Evolutionary conservation across 2,329 filamentous ascomycete genomes (phyloP), one percentile per base, ranked within the genome.

Genomic region (Alternaria postmessia): DNA sequence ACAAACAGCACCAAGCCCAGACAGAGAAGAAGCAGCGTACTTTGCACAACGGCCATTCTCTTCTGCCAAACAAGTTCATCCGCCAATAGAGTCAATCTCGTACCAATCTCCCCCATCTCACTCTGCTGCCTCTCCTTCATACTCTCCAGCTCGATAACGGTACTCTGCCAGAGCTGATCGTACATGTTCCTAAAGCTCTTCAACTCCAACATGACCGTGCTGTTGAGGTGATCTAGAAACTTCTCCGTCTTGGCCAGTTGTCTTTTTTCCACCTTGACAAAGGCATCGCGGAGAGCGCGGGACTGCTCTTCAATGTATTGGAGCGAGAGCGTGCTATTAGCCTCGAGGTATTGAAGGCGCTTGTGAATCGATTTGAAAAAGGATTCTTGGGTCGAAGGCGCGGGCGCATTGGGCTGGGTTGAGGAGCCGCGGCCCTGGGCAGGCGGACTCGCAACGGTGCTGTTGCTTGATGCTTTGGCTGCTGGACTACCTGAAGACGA

Each of bases 311-410:
- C 94, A 61, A 99, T 96, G 74, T 99, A 99, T 72, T 97, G 92
- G 8, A 98, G 83, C 0, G 94, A 97, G 11, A 98, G 84, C 0
- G 94, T 96, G 11, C 94, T 93, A 76, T 98, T 99, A 16, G 92
- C 88, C 78, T 99, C 95, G 7, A 98, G 88, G 69, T 94, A 89
- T 66, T 94, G 92, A 5, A 99, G 85, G 1, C 95, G 91, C 78
- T 98, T 98, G 64, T 94, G 93, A 8, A 98, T 90, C 4, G 93
- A 92, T 77, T 98, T 98, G 85, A 97, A 99, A 79, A 99, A 98
- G 2, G 92, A 95, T 76, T 99, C 95, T 78, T 99, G 95, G 1
- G 96, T 95, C 0, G 94, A 93, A 2, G 94, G 94, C 1, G 88
- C 87, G 1, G 90, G 79, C 2, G 85, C 78, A 28, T 70, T 74